phyloP scores from a whole-genome alignment of 805 yeast species.

The Pichia exigua region DNA sequence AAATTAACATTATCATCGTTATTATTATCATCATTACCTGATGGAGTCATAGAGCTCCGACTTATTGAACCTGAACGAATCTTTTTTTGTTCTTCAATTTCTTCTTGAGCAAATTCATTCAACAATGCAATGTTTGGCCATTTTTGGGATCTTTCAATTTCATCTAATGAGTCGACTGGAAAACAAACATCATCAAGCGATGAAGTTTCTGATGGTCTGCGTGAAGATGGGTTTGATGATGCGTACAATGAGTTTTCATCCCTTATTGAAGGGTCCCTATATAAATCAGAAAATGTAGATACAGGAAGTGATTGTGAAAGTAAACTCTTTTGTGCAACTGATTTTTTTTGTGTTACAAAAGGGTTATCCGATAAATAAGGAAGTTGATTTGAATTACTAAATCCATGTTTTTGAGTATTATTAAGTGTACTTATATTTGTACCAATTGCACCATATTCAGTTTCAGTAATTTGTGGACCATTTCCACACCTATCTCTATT shows the following conservation, averaged over 20 bases:
- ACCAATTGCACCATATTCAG: neutral
- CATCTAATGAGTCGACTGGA: slow-evolving; percentile 54
- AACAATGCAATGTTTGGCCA: slow-evolving; percentile 86
- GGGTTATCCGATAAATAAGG: neutral
- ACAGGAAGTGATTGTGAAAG: slow-evolving; percentile 7
- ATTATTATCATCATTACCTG: neutral
- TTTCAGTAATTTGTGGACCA: neutral
- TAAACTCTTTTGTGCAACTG: neutral
- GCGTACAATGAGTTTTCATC: slow-evolving; percentile 24
- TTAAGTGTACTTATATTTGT: neutral
- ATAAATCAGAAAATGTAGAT: neutral
- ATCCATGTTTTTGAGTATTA: neutral
- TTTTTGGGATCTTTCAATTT: slow-evolving; percentile 19
- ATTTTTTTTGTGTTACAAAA: neutral
- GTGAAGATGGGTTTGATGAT: slow-evolving; percentile 55
- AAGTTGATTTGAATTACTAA: neutral
- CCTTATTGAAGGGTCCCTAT: neutral
- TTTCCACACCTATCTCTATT: slow-evolving; percentile 4
- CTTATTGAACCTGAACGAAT: slow-evolving; percentile 22
- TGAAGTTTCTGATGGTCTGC: slow-evolving; percentile 55
- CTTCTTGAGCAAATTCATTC: slow-evolving; percentile 71
- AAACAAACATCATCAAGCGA: slow-evolving; percentile 90
- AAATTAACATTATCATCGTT: slow-evolving; percentile 28
- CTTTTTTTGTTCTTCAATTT: slow-evolving; percentile 33
- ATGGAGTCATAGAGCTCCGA: slow-evolving; percentile 11